Evolutionary conservation across 2,329 filamentous ascomycete genomes (phyloP), one percentile per base, ranked within the genome.

Genomic region (Sporothrix dimorphospora): DNA sequence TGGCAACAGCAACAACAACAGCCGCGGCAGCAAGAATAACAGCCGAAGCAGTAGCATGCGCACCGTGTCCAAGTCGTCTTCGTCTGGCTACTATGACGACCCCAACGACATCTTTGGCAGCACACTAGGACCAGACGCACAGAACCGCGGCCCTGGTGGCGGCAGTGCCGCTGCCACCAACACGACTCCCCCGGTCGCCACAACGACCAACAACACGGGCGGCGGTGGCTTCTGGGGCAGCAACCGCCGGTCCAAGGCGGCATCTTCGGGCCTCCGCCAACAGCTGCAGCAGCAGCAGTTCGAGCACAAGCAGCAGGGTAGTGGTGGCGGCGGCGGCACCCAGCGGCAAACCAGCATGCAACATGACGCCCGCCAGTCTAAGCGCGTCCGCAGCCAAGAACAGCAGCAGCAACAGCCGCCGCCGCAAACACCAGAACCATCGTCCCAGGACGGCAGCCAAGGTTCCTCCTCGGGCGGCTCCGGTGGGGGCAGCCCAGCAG

Each of bases 261-360:
- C 72, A 0, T 61, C 59, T 4, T 69, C 67, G 5, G 71, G 72
- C 27, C 40, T 72, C 3, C 70, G 72, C 1, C 69, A 71, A 30
- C 72, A 73, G 40, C 70, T 71, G 42, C 66, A 73, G 71, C 59
- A 72, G 68, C 69, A 72, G 53, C 30, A 73, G 61, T n/a, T 70
- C 61, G 59, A 65, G 66, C 63, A 40, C 6, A 57, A 21, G 8
- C 72, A 73, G 14, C 75, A 61, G 45, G 38, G 45, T 12, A 76
- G 40, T 30, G 40, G 30, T 14, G 19, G 2, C 14, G 38, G 3
- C 55, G 19, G 2, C 14, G 38, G 3, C 55, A 19, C 59, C 0
- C 63, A 42, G 27, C 34, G 61, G 3, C 61, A 66, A 24, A 49
- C 42, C 72, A 45, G n/a, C 70, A 49, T 66, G 61, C 67, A 45